Conservation (phyloP, 108 stramenopile genomes). For the Skeletonema grethae region DNA sequence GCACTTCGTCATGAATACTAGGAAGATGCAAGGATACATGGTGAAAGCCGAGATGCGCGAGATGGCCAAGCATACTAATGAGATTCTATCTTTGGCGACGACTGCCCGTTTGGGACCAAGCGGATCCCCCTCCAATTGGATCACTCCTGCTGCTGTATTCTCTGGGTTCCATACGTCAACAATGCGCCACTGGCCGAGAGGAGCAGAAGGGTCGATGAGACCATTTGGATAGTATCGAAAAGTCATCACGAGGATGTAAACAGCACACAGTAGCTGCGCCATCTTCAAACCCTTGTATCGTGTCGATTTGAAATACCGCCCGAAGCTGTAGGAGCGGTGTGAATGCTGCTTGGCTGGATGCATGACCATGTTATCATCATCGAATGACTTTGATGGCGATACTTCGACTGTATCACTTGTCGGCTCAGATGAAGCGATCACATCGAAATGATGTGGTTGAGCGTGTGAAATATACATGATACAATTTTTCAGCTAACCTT, state of each 20-base stretch:
- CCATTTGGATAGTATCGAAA: conserved; percentile 36
- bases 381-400: too few relatives aligned
- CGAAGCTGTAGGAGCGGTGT: too few relatives aligned
- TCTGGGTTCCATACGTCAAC: conserved; percentile 32
- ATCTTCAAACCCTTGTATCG: conserved; percentile 41
- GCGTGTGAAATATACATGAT: too few relatives aligned
- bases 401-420: too few relatives aligned
- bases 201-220: conserved; percentile 22
- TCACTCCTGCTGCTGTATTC: conserved; percentile 40
- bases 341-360: too few relatives aligned
- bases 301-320: conserved; percentile 7
- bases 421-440: too few relatives aligned
- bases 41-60: conserved; percentile 51
- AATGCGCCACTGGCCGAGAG: conserved; percentile 25
- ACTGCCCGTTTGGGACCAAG: conserved; percentile 38
- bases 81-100: conserved; percentile 30
- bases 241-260: conserved; percentile 40
- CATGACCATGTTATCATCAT: too few relatives aligned
- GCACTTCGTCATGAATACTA: conserved; percentile 54
- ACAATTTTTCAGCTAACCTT: too few relatives aligned
- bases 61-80: conserved; percentile 42
- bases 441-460: too few relatives aligned
- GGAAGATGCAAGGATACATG: conserved; percentile 43
- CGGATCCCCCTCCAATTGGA: conserved; percentile 36
- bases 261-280: conserved; percentile 26